Percentiles rank a stretch among this genome's conserved stretches.
These are phyloP conservation scores for Pleurotus djamor DNA, from an alignment of 768 basidiomycete genomes.

Conservation along the genomic window DNA sequence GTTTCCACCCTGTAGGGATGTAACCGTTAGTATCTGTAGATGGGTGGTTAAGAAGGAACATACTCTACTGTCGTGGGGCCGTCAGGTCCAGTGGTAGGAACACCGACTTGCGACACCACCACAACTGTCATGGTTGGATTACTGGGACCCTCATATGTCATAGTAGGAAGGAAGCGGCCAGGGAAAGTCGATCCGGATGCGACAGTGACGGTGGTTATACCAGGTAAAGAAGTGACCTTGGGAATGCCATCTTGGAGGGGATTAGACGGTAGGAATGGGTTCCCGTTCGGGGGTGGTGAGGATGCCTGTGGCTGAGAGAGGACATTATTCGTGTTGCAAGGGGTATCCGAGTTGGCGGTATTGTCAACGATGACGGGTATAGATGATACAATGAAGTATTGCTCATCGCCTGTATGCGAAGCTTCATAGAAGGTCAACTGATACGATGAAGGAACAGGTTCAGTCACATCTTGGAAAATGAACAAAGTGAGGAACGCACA, in stretches of 20 bases:
- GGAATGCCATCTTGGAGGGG: background rate
- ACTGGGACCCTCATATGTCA: background rate
- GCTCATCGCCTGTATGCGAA: conserved; percentile 26
- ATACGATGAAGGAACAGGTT: background rate
- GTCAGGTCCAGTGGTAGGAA: background rate
- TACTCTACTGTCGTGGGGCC: background rate
- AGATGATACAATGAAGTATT: conserved; percentile 37
- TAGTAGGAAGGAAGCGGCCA: background rate
- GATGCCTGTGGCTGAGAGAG: conserved; percentile 31
- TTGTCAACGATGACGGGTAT: conserved; percentile 34
- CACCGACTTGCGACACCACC: background rate
- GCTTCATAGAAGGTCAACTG: conserved; percentile 48
- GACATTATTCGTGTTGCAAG: conserved; percentile 21
- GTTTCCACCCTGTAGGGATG: background rate
- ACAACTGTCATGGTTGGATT: conserved; percentile 1
- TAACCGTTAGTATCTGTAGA: background rate
- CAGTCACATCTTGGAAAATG: background rate
- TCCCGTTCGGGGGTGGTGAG: conserved; percentile 22
- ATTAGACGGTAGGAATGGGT: conserved; percentile 24
- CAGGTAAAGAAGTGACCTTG: conserved; percentile 3
- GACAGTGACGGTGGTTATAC: background rate
- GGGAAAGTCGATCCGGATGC: background rate
- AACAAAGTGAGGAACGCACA: conserved; percentile 23
- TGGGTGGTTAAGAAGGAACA: background rate
- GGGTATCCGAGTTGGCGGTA: conserved; percentile 13